Conservation (phyloP, 768 basidiomycete species). For the Hericium coralloides region DNA sequence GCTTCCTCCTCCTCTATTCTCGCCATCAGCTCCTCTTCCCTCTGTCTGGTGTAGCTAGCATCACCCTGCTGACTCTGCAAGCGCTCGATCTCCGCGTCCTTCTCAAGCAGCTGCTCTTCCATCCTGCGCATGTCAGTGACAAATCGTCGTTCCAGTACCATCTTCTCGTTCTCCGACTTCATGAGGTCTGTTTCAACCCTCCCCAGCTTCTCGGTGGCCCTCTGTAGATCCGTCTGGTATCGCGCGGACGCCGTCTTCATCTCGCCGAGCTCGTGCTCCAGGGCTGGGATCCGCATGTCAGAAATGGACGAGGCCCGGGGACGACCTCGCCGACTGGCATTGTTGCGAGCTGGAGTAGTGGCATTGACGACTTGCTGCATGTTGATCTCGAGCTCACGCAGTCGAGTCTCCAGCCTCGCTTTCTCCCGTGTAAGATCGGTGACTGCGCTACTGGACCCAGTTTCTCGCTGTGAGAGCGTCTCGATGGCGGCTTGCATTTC, state of each 20-base stretch:
- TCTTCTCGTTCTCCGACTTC: constrained; percentile 49
- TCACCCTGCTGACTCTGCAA: constrained; percentile 27
- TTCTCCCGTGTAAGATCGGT: constrained; percentile 47
- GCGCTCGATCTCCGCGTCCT: constrained; percentile 49
- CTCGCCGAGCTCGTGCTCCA: constrained; percentile 51
- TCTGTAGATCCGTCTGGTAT: constrained; percentile 36
- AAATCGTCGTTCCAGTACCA: constrained; percentile 41
- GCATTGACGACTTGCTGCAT: constrained; percentile 27
- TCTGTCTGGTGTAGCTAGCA: constrained; percentile 28
- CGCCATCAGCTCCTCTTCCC: constrained; percentile 54
- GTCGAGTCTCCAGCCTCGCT: constrained; percentile 41
- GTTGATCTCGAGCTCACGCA: constrained; percentile 47
- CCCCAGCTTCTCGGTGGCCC: constrained; percentile 38
- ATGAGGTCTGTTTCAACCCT: constrained; percentile 38
- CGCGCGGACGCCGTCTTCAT: constrained; percentile 32
- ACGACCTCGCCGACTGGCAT: constrained; percentile 4
- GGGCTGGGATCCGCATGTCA: constrained; percentile 34
- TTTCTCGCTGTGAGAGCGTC: constrained; percentile 7
- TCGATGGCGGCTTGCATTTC: constrained; percentile 12
- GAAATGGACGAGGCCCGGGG: constrained; percentile 55
- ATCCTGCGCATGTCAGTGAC: constrained; percentile 37
- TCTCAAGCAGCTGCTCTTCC: constrained; percentile 37
- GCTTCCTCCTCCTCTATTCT: constrained; percentile 69
- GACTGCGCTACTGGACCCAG: constrained; percentile 2
- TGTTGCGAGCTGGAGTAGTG: constrained; percentile 25